phyloP scores from a whole-genome alignment of 208 protist genomes.

The Leishmania aethiopica region DNA sequence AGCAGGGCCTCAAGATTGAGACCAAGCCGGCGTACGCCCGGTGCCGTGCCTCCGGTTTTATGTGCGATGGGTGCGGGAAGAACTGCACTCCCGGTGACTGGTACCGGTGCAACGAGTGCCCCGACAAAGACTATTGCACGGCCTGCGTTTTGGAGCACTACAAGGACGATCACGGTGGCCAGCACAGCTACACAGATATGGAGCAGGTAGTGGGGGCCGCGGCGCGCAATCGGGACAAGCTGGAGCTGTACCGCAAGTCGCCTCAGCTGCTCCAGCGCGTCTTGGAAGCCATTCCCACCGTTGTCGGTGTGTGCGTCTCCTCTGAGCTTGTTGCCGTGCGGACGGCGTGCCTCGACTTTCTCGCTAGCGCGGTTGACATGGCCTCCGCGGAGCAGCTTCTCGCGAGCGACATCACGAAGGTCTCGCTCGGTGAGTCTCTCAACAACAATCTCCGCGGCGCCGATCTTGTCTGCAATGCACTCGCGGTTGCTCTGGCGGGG shows the following conservation, averaged over 20 bases:
- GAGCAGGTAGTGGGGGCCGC: constrained; percentile 30
- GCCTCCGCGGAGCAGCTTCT: constrained; percentile 51
- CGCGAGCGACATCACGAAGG: constrained; percentile 21
- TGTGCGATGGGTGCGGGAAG: constrained; percentile 70
- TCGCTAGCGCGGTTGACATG: constrained; percentile 66
- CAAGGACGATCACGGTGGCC: constrained; percentile 38
- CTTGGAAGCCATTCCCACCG: constrained; percentile 55
- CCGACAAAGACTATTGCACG: constrained; percentile 75
- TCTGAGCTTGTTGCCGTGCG: constrained; percentile 61
- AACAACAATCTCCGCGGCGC: constrained; percentile 52
- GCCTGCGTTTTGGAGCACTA: constrained; percentile 59
- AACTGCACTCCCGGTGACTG: constrained; percentile 52
- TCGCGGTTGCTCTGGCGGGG: constrained; percentile 58
- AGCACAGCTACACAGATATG: constrained; percentile 84
- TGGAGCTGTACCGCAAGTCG: constrained; percentile 41
- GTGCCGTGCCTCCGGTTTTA: constrained; percentile 39
- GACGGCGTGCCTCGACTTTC: constrained; percentile 46
- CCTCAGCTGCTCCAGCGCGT: constrained; percentile 55
- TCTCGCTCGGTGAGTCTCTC: constrained; percentile 61
- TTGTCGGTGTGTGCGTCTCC: constrained; percentile 61
- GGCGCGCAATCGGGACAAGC: constrained; percentile 33
- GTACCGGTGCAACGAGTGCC: constrained; percentile 86
- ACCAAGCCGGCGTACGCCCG: constrained; percentile 32
- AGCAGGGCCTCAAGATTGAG: constrained; percentile 39
- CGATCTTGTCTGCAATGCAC: constrained; percentile 48